Percentiles rank a stretch among this genome's conserved stretches.
Evolutionary conservation across 1,284 basidiomycete species (phyloP).

Genomic region (Filobasidium uniguttulatum): DNA sequence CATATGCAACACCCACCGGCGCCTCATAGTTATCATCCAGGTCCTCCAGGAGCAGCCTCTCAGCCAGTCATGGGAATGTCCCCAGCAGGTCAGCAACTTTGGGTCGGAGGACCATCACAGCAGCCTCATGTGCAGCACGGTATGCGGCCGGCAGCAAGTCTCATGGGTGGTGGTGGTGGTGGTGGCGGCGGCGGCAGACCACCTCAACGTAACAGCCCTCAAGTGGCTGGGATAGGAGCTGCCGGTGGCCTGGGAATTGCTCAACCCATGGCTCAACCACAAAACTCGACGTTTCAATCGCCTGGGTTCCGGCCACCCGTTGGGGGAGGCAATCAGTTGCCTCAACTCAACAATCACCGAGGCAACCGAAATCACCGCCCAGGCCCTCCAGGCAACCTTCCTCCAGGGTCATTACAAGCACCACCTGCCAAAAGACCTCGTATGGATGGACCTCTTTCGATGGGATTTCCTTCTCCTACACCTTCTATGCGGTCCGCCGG

Average conservation of each 20-base stretch:
- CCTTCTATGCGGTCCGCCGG: constrained; percentile 15
- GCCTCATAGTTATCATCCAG: constrained; percentile 4
- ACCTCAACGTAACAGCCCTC: neutral
- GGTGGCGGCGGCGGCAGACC: constrained; percentile 6
- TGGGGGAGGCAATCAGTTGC: too few relatives aligned
- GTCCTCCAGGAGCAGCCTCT: constrained; percentile 1
- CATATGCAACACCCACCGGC: neutral
- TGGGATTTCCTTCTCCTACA: constrained; percentile 21
- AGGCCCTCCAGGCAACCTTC: too few relatives aligned
- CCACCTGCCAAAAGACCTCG: constrained; percentile 55
- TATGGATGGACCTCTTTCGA: constrained; percentile 54
- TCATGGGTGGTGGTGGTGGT: constrained; percentile 10
- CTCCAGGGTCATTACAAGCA: neutral
- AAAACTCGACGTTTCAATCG: neutral
- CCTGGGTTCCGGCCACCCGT: neutral
- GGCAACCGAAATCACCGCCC: too few relatives aligned
- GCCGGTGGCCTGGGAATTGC: neutral
- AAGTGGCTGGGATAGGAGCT: neutral
- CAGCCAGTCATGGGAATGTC: neutral
- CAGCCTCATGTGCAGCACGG: too few relatives aligned
- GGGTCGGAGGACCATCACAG: too few relatives aligned
- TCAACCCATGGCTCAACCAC: constrained; percentile 1
- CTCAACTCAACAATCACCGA: too few relatives aligned
- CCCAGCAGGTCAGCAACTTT: neutral
- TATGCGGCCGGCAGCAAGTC: too few relatives aligned